Evolutionary conservation across 805 yeast genomes (phyloP).

Genomic region (Yarrowia deformans): DNA sequence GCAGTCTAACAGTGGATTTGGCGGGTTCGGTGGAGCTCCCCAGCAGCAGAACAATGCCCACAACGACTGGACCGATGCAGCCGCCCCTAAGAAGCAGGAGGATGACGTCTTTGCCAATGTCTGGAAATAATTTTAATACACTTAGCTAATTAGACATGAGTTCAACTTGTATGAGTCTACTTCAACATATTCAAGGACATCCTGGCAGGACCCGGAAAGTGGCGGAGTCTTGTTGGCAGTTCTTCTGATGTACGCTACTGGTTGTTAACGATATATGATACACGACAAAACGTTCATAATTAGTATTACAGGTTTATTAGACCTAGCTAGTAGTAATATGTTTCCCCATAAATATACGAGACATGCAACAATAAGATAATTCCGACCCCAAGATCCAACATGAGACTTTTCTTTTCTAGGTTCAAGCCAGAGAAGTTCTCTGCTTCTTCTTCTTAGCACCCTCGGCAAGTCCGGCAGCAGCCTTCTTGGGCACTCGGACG

Average conservation of each 20-base stretch:
- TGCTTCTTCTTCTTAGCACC: slow-evolving; percentile 41
- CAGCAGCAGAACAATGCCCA: slow-evolving; percentile 20
- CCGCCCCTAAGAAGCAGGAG: slow-evolving; percentile 43
- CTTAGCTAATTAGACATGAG: slow-evolving; percentile 10
- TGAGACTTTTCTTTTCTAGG: slow-evolving; percentile 9
- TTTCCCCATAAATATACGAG: slow-evolving; percentile 33
- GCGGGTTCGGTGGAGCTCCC: slow-evolving; percentile 32
- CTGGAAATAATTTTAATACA: slow-evolving; percentile 47
- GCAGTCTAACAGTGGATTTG: slow-evolving; percentile 20
- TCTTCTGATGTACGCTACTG: no score
- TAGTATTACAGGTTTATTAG: slow-evolving; percentile 28
- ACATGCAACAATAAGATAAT: slow-evolving; percentile 38
- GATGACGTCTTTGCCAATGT: slow-evolving; percentile 52
- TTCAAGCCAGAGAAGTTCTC: slow-evolving; percentile 37
- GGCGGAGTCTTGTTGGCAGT: no score
- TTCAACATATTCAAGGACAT: no score
- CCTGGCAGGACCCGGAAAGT: no score
- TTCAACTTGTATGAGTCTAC: no score
- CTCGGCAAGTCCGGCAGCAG: slow-evolving; percentile 34
- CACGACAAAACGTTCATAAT: not conserved
- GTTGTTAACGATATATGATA: not conserved
- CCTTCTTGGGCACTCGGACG: slow-evolving; percentile 39
- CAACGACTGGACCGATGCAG: slow-evolving; percentile 26
- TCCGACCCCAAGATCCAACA: slow-evolving; percentile 28
- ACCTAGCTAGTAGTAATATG: slow-evolving; percentile 33